phyloP scores from a whole-genome alignment of 176 grass and related monocot genomes.

The Triticum aestivum region IWGSC_CS_RefSeq_v2.1 NC_057809.1:516972581-516973080 shows the following conservation, averaged over 20 bases:
- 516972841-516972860: not conserved
- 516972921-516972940: not conserved
- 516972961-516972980: not conserved
- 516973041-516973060: slow-evolving; percentile 60
- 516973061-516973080: slow-evolving; percentile 68
- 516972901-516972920: not conserved
- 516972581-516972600: too few relatives aligned
- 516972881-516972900: not conserved
- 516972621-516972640: too few relatives aligned
- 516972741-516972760: too few relatives aligned
- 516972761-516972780: not conserved
- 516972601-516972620: too few relatives aligned
- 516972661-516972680: too few relatives aligned
- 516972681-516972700: too few relatives aligned
- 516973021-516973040: slow-evolving; percentile 46
- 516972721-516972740: too few relatives aligned
- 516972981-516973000: slow-evolving; percentile 9
- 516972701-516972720: too few relatives aligned
- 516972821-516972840: not conserved
- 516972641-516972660: too few relatives aligned
- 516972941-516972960: not conserved
- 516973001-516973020: slow-evolving; percentile 22
- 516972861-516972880: slow-evolving; percentile 12
- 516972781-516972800: not conserved
- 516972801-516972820: not conserved